Evolutionary conservation across 306 rosid species (phyloP).

Genomic region (Dryas drummondii): DNA sequence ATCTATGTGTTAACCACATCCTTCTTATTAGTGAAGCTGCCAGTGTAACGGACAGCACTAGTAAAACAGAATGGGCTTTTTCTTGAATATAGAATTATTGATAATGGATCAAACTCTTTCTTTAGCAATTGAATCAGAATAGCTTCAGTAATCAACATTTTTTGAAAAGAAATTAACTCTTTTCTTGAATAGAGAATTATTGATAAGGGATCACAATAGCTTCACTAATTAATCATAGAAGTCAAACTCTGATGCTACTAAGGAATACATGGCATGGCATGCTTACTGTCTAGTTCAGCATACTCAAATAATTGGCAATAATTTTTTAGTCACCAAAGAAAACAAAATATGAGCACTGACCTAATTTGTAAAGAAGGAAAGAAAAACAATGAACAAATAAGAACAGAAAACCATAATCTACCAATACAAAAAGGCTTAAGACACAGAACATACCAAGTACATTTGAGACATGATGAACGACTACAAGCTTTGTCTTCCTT

Average conservation of each 20-base stretch:
- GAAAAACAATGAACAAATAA: too few species aligned
- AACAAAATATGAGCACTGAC: too few species aligned
- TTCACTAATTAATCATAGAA: neutral
- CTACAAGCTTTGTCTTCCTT: conserved; percentile 77
- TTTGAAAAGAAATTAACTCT: neutral
- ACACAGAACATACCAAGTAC: conserved; percentile 60
- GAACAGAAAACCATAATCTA: too few species aligned
- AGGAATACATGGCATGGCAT: neutral
- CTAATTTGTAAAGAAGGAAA: too few species aligned
- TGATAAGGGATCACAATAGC: neutral
- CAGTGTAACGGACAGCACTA: neutral
- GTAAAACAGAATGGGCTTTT: neutral
- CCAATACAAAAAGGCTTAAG: conserved; percentile 8
- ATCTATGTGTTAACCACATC: neutral
- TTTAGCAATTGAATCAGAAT: neutral
- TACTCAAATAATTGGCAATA: too few species aligned
- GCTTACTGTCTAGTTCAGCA: neutral
- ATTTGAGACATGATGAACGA: conserved; percentile 90
- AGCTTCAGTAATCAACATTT: neutral
- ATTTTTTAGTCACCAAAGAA: too few species aligned
- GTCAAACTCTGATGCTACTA: neutral
- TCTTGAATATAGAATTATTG: neutral
- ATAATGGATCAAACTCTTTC: neutral
- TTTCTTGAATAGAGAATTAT: neutral
- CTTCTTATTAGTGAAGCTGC: neutral